Evolutionary conservation across 768 basidiomycete genomes (phyloP).

Genomic region (Porpolomopsis calyptriformis): DNA sequence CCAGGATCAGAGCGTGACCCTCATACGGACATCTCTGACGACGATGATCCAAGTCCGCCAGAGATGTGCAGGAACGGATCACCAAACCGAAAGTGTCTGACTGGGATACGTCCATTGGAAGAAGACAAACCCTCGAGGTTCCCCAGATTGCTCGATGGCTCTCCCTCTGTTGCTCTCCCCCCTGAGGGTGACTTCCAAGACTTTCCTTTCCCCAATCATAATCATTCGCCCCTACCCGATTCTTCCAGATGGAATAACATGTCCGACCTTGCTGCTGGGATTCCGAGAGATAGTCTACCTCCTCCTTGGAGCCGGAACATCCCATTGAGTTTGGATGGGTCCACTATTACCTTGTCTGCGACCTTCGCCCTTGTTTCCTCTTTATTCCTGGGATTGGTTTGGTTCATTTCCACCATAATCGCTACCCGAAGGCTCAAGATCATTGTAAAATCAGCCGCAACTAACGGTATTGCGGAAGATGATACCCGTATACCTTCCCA

Average conservation of each 20-base stretch:
- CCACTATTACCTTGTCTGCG: neutral
- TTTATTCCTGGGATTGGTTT: constrained; percentile 19
- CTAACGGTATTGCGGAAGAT: no score
- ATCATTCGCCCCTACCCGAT: neutral
- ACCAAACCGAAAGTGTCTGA: constrained; percentile 47
- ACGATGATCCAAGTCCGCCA: neutral
- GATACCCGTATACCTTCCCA: no score
- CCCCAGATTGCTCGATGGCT: constrained; percentile 50
- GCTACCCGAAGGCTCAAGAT: no score
- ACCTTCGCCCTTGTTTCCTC: constrained; percentile 14
- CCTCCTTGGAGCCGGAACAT: neutral
- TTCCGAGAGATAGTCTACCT: neutral
- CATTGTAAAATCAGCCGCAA: no score
- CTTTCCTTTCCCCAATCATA: neutral
- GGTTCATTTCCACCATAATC: constrained; percentile 21
- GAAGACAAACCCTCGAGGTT: constrained; percentile 37
- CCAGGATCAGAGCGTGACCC: constrained; percentile 19
- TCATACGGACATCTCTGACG: neutral
- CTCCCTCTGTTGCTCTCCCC: constrained; percentile 26
- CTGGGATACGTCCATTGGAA: constrained; percentile 49
- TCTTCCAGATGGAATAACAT: neutral
- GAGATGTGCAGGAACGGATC: constrained; percentile 18
- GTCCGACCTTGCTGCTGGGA: neutral
- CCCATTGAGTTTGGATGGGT: constrained; percentile 2
- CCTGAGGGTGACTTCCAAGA: neutral